A percentile compares a stretch with the other conserved stretches of the same genome.
Conservation (phyloP, 148 eudicot genomes). For the Heliosperma pusillum region DNA sequence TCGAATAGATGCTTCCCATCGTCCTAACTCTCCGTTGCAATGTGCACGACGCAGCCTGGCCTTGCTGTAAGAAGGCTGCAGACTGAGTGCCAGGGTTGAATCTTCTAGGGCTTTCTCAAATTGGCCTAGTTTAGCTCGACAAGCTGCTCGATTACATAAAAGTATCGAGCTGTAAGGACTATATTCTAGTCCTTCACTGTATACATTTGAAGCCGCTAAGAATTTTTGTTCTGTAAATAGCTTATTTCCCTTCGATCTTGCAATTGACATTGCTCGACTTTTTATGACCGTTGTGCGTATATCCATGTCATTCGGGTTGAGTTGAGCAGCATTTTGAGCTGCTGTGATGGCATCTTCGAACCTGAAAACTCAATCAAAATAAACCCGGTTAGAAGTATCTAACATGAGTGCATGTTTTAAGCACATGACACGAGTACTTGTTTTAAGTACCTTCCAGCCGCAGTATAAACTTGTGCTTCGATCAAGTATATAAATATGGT, state of each 20-base stretch:
- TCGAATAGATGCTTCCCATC: slow-evolving; percentile 60
- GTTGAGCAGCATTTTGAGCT: slow-evolving; percentile 39
- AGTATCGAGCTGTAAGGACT: slow-evolving; percentile 54
- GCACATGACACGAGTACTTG: no score
- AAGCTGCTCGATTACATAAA: slow-evolving; percentile 68
- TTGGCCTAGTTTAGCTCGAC: slow-evolving; percentile 53
- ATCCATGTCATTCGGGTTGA: slow-evolving; percentile 38
- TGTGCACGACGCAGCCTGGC: slow-evolving; percentile 68
- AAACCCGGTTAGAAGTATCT: neutral
- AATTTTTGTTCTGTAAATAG: slow-evolving; percentile 43
- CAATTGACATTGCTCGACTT: slow-evolving; percentile 35
- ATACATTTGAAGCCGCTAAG: slow-evolving; percentile 47
- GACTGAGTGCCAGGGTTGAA: slow-evolving; percentile 50
- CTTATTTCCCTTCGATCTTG: slow-evolving; percentile 54
- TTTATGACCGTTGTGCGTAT: slow-evolving; percentile 27
- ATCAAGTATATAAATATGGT: slow-evolving; percentile 29
- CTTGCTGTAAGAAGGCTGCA: slow-evolving; percentile 59
- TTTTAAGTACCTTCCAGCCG: slow-evolving; percentile 50
- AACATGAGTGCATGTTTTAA: no score
- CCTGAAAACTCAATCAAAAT: slow-evolving; percentile 24
- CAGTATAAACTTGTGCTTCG: slow-evolving; percentile 50
- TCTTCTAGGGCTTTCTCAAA: slow-evolving; percentile 67
- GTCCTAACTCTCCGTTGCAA: slow-evolving; percentile 56
- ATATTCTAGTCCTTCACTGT: slow-evolving; percentile 57
- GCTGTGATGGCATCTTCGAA: slow-evolving; percentile 66